Percentiles rank a stretch among this genome's conserved stretches.
phyloP scores from a whole-genome alignment of 805 yeast genomes.

The Hanseniaspora thailandica region DNA sequence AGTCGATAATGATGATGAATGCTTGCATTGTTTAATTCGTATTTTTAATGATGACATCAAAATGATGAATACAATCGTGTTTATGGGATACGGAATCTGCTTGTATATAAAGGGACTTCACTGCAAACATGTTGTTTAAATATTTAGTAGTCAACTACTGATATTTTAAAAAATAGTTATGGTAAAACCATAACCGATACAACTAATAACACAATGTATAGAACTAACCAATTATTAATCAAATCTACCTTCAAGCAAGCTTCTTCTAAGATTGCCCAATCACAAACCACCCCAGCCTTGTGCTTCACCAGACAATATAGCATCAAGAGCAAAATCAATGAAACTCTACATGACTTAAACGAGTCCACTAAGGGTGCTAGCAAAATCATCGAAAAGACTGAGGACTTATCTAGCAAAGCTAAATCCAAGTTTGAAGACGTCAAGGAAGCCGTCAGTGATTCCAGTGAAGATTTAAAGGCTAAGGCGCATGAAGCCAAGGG shows the following conservation, averaged over 20 bases:
- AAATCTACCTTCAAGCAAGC: not conserved
- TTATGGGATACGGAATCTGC: not conserved
- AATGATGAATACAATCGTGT: not conserved
- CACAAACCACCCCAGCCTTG: not conserved
- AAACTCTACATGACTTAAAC: slow-evolving; percentile 21
- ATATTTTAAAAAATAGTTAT: too few relatives aligned
- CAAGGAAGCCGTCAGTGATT: slow-evolving; percentile 7
- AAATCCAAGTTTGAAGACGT: slow-evolving; percentile 17
- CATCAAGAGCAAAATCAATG: slow-evolving; percentile 16
- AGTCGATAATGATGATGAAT: not conserved
- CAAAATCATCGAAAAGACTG: slow-evolving; percentile 23
- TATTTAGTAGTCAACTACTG: too few relatives aligned
- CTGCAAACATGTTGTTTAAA: too few relatives aligned
- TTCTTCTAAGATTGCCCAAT: not conserved
- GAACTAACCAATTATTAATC: not conserved
- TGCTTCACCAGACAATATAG: slow-evolving; percentile 1
- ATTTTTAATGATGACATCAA: not conserved
- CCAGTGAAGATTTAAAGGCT: slow-evolving; percentile 5
- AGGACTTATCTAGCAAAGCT: slow-evolving; percentile 19
- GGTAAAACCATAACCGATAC: not conserved
- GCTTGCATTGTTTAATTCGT: not conserved
- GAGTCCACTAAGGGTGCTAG: slow-evolving; percentile 20
- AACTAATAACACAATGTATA: not conserved
- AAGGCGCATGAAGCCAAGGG: slow-evolving; percentile 7
- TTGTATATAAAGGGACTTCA: too few relatives aligned